Evolutionary conservation across 768 basidiomycete genomes (phyloP), one percentile per base, ranked within the genome.

Genomic region (Lepiota brunneoincarnata): DNA sequence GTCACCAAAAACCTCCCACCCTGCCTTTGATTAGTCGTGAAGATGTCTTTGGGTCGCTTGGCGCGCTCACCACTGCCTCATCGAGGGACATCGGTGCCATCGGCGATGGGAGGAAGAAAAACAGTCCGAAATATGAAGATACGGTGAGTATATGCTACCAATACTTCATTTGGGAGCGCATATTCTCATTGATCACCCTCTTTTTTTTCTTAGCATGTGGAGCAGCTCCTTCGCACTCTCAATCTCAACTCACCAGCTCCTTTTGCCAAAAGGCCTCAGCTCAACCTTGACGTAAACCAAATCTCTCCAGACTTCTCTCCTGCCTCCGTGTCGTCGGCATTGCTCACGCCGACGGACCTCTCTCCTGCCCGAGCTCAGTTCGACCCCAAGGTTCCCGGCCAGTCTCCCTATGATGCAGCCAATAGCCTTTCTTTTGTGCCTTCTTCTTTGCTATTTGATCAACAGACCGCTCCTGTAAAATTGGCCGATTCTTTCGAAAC

Each of bases 221-320:
- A 89, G 63, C 88, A 91, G 70, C 78, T 92, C 41, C 74, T 92
- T 51, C 84, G 90, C 37, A 83, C 87, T 12, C 75, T 92, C 45
- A 86, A 91, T 64, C 82, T 92, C 61, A 86, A 84, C 63, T 91
- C 90, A 26, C 90, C 90, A 12, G 80, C 75, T 58, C 83, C 81
- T 56, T 70, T 68, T 57, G 65, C 69, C 43, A 63, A 70, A 40
- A 77, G 77, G 58, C 75, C 80, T 23, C 58, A 74, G 38, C 60
- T 82, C 54, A 76, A 67, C 46, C 64, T 76, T 54, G 77, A 82
- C 37, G 66, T 74, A 2, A 78, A 79, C 20, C 72, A 75, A 3
- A 78, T 69, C 58, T 82, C 85, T 40, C 86, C 87, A 0, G 87
- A 89, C 61, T 77, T 88, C 55, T 89, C 87, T 39, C 88, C 87